Percentiles rank a stretch among this genome's conserved stretches.
Evolutionary conservation across 2,329 filamentous ascomycete species (phyloP).

Genomic region (Endocalyx cinctus): DNA sequence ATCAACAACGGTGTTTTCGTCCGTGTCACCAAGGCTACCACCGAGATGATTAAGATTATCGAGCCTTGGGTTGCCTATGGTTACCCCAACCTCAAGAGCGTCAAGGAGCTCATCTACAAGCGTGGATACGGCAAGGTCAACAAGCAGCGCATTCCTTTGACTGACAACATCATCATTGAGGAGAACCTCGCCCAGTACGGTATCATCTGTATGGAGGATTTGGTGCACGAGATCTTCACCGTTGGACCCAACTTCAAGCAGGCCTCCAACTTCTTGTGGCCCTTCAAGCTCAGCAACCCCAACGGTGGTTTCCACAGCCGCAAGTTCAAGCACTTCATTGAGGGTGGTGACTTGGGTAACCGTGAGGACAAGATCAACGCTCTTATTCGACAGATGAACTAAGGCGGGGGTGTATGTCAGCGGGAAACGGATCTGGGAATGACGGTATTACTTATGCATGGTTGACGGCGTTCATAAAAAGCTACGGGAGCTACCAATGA

Average conservation of each 20-base stretch:
- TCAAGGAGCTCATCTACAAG: conserved; percentile 99
- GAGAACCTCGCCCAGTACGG: conserved; percentile 95
- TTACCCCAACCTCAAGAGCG: conserved; percentile 98
- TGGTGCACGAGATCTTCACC: conserved; percentile 98
- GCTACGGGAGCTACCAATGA: conserved; percentile 29
- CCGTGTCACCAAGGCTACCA: conserved; percentile 93
- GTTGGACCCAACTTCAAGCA: conserved; percentile 99
- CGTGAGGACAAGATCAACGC: conserved; percentile 97
- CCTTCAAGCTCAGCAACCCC: conserved; percentile 99
- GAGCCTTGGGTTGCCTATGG: conserved; percentile 99
- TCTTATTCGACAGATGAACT: conserved; percentile 98
- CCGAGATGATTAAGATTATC: conserved; percentile 96
- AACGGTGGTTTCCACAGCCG: conserved; percentile 91
- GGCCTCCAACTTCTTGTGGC: conserved; percentile 98
- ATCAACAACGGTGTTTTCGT: conserved; percentile 99
- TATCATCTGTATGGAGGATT: conserved; percentile 98
- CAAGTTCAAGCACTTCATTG: conserved; percentile 99
- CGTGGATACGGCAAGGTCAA: conserved; percentile 98
- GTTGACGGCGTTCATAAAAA: conserved; percentile 29
- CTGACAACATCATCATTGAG: conserved; percentile 97
- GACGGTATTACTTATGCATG: conserved; percentile 29
- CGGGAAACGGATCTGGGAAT: conserved; percentile 25
- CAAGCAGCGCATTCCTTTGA: conserved; percentile 95
- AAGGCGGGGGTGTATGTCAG: conserved; percentile 33
- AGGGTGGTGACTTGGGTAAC: conserved; percentile 98